Evolutionary conservation across 73 alveolate species (phyloP).

Genomic region (Paramecium tetraurelia): DNA sequence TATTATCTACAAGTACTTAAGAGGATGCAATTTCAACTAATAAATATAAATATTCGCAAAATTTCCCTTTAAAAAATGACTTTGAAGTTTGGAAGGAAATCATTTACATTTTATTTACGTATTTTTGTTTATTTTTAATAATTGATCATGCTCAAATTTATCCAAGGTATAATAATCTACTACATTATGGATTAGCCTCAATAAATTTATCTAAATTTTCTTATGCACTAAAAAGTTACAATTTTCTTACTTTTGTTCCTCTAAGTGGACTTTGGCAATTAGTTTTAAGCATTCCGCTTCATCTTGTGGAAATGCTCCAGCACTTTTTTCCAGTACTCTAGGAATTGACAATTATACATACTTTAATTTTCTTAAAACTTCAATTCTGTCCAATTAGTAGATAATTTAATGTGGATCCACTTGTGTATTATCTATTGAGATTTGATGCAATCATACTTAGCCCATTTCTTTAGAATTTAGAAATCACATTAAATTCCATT

Average conservation of each 20-base stretch:
- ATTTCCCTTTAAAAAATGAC: background rate
- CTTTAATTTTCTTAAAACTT: constrained; percentile 20
- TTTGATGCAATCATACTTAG: background rate
- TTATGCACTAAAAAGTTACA: background rate
- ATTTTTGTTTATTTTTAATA: background rate
- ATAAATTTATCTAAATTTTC: constrained; percentile 7
- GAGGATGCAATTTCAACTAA: background rate
- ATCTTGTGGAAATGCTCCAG: background rate
- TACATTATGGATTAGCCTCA: background rate
- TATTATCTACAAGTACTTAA: no score
- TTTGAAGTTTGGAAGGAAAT: background rate
- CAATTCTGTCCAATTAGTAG: background rate
- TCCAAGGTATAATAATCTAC: background rate
- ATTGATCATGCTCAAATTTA: background rate
- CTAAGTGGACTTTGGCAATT: constrained; percentile 21
- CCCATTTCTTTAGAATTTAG: background rate
- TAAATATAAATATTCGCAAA: background rate
- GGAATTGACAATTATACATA: background rate
- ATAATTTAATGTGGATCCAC: background rate
- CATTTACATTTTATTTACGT: background rate
- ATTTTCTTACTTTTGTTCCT: background rate
- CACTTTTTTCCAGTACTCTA: background rate
- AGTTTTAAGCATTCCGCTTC: constrained; percentile 8
- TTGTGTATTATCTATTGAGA: background rate
- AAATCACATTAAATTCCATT: background rate